These are phyloP conservation scores for Haematococcus sp. DNA, from an alignment of 139 green algal genomes.

Conservation along the genomic window DNA sequence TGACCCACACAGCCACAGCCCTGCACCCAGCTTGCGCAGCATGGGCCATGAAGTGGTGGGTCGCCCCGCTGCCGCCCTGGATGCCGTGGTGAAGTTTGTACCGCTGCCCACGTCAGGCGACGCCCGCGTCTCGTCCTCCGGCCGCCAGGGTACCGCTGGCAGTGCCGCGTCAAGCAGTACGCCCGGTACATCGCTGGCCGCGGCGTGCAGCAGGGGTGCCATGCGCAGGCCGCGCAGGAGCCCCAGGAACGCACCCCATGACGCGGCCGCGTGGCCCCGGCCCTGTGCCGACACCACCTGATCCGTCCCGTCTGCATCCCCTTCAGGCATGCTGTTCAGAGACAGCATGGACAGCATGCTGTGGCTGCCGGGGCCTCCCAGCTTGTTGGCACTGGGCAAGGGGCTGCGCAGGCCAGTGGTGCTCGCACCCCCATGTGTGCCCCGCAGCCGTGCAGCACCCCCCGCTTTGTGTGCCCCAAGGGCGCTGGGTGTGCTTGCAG, in stretches of 20 bases:
- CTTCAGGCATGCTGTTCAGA: too few species aligned
- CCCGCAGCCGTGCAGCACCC: too few species aligned
- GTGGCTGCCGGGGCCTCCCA: too few species aligned
- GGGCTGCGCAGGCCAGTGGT: too few species aligned
- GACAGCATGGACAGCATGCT: too few species aligned
- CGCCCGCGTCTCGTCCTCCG: conserved; percentile 11
- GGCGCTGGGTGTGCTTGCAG: too few species aligned
- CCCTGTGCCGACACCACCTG: too few species aligned
- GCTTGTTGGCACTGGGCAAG: too few species aligned
- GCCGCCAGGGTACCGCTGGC: conserved; percentile 32
- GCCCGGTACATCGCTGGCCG: conserved; percentile 21
- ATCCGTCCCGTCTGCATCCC: too few species aligned
- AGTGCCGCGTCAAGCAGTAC: conserved; percentile 45
- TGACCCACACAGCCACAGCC: conserved; percentile 80
- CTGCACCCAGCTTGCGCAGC: conserved; percentile 64
- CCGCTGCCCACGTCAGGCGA: conserved; percentile 9
- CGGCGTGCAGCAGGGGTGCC: conserved; percentile 34
- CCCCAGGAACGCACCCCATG: conserved; percentile 25
- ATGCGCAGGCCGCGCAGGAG: conserved; percentile 38
- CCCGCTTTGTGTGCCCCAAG: too few species aligned
- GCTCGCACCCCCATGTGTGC: too few species aligned
- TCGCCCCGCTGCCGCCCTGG: background rate
- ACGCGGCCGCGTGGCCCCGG: background rate
- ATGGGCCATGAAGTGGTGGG: conserved; percentile 53
- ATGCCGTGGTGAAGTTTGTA: background rate